Percentiles rank a stretch among this genome's conserved stretches.
These are phyloP conservation scores for Pogostemon cablin DNA, from an alignment of 257 asterid genomes.

Conservation along the genomic window DNA sequence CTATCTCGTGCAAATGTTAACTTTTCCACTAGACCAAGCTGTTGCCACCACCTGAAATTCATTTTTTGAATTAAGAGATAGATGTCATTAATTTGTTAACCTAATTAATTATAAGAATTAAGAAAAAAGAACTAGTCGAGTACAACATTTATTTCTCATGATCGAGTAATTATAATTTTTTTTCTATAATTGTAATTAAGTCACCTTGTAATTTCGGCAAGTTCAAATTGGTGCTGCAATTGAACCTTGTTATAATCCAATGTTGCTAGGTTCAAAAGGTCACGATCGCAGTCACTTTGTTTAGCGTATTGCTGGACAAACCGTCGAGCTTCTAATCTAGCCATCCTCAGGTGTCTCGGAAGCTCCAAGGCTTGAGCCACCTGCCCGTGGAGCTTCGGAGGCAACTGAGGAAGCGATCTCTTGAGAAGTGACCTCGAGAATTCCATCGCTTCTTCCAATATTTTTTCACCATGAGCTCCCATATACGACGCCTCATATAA, in stretches of 20 bases:
- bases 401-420: constrained; percentile 21
- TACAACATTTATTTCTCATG: too few relatives aligned
- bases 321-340: constrained; percentile 57
- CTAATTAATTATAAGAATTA: too few relatives aligned
- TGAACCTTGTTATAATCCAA: constrained; percentile 61
- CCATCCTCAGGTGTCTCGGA: constrained; percentile 70
- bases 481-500: constrained; percentile 66
- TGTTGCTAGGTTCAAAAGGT: constrained; percentile 52
- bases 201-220: constrained; percentile 58
- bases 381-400: constrained; percentile 25
- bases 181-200: neutral
- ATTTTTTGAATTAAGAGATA: neutral
- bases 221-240: constrained; percentile 57
- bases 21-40: constrained; percentile 62
- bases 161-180: too few relatives aligned
- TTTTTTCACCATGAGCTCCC: constrained; percentile 52
- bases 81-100: too few relatives aligned
- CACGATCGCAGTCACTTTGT: constrained; percentile 34
- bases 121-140: too few relatives aligned
- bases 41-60: constrained; percentile 69
- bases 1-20: constrained; percentile 64
- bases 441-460: constrained; percentile 52
- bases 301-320: constrained; percentile 46
- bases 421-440: constrained; percentile 42
- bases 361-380: constrained; percentile 50